These are phyloP conservation scores for Gaertneriomyces semiglobifer DNA, from an alignment of 192 early-diverging fungal species.

Conservation along the genomic window DNA sequence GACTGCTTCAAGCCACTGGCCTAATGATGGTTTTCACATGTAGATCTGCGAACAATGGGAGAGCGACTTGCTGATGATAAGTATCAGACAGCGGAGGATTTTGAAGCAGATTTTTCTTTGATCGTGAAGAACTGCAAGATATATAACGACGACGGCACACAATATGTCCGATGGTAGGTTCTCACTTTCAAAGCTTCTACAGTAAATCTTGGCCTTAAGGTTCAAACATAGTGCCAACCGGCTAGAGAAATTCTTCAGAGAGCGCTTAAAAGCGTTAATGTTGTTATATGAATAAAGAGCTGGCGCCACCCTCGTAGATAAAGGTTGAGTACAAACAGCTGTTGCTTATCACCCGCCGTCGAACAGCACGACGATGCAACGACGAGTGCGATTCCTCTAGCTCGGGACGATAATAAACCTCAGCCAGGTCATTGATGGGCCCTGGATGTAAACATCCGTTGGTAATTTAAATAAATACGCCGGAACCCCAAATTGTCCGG, in stretches of 20 bases:
- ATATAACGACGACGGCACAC: constrained; percentile 86
- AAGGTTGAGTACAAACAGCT: no score
- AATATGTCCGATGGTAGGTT: constrained; percentile 68
- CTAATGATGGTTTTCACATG: no score
- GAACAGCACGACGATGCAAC: no score
- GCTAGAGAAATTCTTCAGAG: constrained; percentile 6
- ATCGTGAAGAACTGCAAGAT: constrained; percentile 90
- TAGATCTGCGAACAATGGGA: constrained; percentile 79
- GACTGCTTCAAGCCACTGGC: not conserved
- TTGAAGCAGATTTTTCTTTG: constrained; percentile 77
- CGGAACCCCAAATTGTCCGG: no score
- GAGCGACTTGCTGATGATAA: constrained; percentile 79
- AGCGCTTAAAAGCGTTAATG: not conserved
- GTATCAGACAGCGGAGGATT: constrained; percentile 80
- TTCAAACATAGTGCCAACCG: constrained; percentile 1
- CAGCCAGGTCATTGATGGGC: no score
- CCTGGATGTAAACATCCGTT: no score
- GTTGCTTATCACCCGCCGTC: no score
- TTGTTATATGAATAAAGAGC: no score
- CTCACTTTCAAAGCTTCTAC: not conserved
- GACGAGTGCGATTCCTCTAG: no score
- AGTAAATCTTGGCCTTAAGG: not conserved
- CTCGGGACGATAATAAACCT: no score
- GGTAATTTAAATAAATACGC: no score
- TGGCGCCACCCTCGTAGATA: no score